These are phyloP conservation scores for Xylariaceae sp. DNA, from an alignment of 2,329 filamentous ascomycete species.

Conservation along the genomic window DNA sequence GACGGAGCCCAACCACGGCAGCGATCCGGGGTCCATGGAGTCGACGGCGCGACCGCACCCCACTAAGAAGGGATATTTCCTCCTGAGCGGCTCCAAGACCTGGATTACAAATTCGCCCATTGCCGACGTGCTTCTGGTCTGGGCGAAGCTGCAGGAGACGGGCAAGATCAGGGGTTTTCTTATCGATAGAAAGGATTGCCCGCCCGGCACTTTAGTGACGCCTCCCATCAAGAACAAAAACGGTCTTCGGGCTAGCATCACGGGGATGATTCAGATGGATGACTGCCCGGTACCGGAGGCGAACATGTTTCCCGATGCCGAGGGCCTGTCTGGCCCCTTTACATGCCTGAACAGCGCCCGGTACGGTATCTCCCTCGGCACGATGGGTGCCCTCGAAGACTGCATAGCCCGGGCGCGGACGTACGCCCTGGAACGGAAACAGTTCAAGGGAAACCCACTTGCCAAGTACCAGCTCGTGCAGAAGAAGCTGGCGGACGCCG, in stretches of 20 bases:
- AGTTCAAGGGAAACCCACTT: slow-evolving; percentile 94
- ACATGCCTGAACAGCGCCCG: slow-evolving; percentile 92
- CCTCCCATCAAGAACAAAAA: slow-evolving; percentile 95
- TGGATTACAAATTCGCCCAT: slow-evolving; percentile 97
- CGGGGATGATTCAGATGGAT: slow-evolving; percentile 97
- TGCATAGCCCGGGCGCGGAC: slow-evolving; percentile 78
- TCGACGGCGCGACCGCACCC: slow-evolving; percentile 82
- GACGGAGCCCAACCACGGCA: slow-evolving; percentile 92
- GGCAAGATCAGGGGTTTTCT: slow-evolving; percentile 95
- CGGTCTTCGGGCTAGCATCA: slow-evolving; percentile 88
- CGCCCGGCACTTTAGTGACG: slow-evolving; percentile 86
- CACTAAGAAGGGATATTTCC: slow-evolving; percentile 78
- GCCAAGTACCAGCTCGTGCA: slow-evolving; percentile 97
- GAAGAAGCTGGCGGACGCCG: slow-evolving; percentile 94
- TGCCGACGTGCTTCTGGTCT: slow-evolving; percentile 80
- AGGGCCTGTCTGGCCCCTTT: slow-evolving; percentile 87
- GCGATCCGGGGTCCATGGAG: slow-evolving; percentile 90
- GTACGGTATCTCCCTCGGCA: slow-evolving; percentile 91
- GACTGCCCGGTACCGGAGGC: slow-evolving; percentile 83
- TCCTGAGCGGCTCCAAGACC: slow-evolving; percentile 81
- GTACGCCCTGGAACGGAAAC: slow-evolving; percentile 90
- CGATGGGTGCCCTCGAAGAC: slow-evolving; percentile 93
- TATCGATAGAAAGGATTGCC: slow-evolving; percentile 82
- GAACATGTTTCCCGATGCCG: slow-evolving; percentile 92
- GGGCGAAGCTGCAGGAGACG: slow-evolving; percentile 89